Evolutionary conservation across 257 asterid species (phyloP).

Genomic region (Nyctanthes arbortristis): DNA sequence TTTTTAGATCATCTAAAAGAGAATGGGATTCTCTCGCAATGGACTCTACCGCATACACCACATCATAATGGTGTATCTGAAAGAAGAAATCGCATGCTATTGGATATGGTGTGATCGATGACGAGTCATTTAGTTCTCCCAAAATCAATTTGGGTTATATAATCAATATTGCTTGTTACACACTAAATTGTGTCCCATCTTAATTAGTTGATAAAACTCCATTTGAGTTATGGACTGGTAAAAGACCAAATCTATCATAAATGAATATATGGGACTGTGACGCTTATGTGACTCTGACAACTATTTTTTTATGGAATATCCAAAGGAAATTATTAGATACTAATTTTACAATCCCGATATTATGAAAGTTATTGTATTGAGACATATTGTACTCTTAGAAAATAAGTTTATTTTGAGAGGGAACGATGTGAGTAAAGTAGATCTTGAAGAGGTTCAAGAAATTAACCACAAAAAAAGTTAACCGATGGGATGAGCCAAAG

Average conservation of each 20-base stretch:
- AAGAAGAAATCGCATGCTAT: background rate
- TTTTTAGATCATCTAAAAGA: too few relatives aligned
- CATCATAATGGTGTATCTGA: background rate
- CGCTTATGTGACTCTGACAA: too few relatives aligned
- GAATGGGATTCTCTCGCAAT: background rate
- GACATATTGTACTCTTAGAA: too few relatives aligned
- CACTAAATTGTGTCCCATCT: background rate
- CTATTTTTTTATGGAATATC: too few relatives aligned
- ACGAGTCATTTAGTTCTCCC: background rate
- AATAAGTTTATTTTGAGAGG: background rate
- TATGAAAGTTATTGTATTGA: background rate
- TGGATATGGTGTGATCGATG: background rate
- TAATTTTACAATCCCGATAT: too few relatives aligned
- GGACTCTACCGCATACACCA: background rate
- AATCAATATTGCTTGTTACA: background rate
- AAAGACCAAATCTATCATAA: background rate
- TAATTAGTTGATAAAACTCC: background rate
- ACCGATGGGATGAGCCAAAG: background rate
- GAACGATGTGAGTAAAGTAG: background rate
- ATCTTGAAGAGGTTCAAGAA: background rate
- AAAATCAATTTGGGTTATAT: background rate
- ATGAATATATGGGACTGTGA: background rate
- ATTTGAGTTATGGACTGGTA: too few relatives aligned
- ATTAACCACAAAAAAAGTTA: background rate
- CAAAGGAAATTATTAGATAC: too few relatives aligned